Base-by-base conservation (phyloP, 768 basidiomycete species). In the Calvatia gigantea region DNA sequence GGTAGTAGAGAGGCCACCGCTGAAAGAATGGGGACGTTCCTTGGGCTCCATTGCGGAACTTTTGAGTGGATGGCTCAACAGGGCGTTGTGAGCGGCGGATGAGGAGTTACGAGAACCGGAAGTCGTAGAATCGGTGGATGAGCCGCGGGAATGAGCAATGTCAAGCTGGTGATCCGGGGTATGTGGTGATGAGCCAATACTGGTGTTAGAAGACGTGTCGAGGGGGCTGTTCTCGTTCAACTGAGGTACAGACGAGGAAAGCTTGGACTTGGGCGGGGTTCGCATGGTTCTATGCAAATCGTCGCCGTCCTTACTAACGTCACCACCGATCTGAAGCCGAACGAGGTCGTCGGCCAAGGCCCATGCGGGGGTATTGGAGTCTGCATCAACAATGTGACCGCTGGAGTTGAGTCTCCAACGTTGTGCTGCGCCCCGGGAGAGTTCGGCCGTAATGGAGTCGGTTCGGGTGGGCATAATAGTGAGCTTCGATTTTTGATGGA, bases 21-120 rank as follows among this genome's bases (percentile, higher is more conserved):
- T 90, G 67, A 89, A 91, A 0, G 89, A 91, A 65, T 87, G 89
- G 14, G 89, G 89, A 51, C 89, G 81, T 65, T 89, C 89, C 67
- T 87, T 86, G 45, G 82, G 73, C 65, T 90, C 87, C 69, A 86
- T 87, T 61, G 84, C 69, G 57, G 82, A 75, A 49, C 77, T 74
- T 61, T 77, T 75, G 14, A 56, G 39, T 11, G 46, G 15, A 12
- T 56, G 54, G 56, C 75, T 77, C 53, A 85, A 75, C 62, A 87
- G 70, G 28, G 80, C 79, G 66, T 84, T 83, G 62, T 81, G 82
- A 56, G 73, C 74, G 45, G 73, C 70, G 25, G 54, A 32, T 4
- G 46, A 56, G 48, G 84, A 84, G 54, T 79, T 80, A 58, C 82
- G 86, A 54, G 82, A 81, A 64, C 75, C 77, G 4, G 82, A 83